phyloP scores from a whole-genome alignment of 1,284 basidiomycete species.

The Xerocomus amazonicus region DNA sequence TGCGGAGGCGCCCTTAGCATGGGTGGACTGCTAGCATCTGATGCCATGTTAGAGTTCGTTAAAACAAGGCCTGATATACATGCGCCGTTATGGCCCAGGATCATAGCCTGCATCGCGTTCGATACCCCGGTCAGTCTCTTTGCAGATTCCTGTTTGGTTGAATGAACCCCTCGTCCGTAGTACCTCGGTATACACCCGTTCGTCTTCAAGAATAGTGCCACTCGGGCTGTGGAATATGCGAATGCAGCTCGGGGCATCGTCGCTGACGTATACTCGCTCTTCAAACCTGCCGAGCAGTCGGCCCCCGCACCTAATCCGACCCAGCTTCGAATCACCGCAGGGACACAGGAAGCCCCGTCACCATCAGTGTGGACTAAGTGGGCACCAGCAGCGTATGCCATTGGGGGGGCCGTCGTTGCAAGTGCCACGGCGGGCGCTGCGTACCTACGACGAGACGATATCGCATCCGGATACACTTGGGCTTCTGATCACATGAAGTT shows the following conservation, averaged over 20 bases:
- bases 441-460: slow-evolving; percentile 73
- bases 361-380: slow-evolving; percentile 52
- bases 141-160: background rate
- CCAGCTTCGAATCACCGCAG: slow-evolving; percentile 23
- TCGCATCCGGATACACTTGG: slow-evolving; percentile 72
- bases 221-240: slow-evolving; percentile 73
- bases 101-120: slow-evolving; percentile 80
- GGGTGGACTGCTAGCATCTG: slow-evolving; percentile 86
- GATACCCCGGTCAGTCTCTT: slow-evolving; percentile 77
- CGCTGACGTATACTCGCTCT: slow-evolving; percentile 49
- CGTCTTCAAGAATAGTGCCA: slow-evolving; percentile 83
- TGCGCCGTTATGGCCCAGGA: slow-evolving; percentile 79
- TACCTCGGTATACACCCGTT: slow-evolving; percentile 84
- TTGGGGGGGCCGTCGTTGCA: slow-evolving; percentile 70
- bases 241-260: slow-evolving; percentile 61
- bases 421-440: slow-evolving; percentile 84
- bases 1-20: slow-evolving; percentile 51
- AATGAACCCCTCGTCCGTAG: slow-evolving; percentile 37
- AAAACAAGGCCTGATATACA: slow-evolving; percentile 55
- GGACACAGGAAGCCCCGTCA: slow-evolving; percentile 21
- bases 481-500: slow-evolving; percentile 89
- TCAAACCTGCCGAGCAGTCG: slow-evolving; percentile 43
- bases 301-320: slow-evolving; percentile 30
- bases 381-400: slow-evolving; percentile 61
- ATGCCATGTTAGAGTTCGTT: slow-evolving; percentile 75